Conservation (phyloP, 768 basidiomycete species). For the Scleroderma bovista region DNA sequence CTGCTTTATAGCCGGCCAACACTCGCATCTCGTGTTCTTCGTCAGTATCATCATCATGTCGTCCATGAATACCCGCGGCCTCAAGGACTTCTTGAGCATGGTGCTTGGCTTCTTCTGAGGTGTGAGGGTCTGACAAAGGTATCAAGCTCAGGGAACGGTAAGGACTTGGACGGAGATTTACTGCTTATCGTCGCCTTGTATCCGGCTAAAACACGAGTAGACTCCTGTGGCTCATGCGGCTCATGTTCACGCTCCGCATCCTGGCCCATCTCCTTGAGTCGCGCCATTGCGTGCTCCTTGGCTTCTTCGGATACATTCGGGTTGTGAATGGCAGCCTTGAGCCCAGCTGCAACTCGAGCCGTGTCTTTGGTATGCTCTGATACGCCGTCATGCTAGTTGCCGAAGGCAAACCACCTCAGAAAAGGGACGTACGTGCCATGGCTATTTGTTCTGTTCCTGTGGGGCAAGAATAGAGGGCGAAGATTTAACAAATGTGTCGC, state of each 20-base stretch:
- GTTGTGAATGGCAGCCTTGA: conserved; percentile 56
- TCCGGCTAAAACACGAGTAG: conserved; percentile 33
- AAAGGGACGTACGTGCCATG: conserved; percentile 5
- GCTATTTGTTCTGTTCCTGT: conserved; percentile 6
- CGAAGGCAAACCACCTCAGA: not conserved
- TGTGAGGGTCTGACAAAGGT: conserved; percentile 33
- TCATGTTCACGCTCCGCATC: conserved; percentile 2
- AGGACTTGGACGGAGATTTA: conserved; percentile 11
- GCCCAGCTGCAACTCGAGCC: conserved; percentile 46
- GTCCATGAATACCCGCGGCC: conserved; percentile 36
- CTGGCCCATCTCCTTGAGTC: conserved; percentile 38
- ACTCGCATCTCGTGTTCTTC: conserved; percentile 43
- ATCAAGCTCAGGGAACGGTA: not conserved
- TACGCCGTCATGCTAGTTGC: not conserved
- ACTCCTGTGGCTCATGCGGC: conserved; percentile 8
- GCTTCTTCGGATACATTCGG: conserved; percentile 53
- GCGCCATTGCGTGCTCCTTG: conserved; percentile 41
- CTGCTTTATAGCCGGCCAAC: conserved; percentile 52
- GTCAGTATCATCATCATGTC: conserved; percentile 23
- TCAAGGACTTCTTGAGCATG: conserved; percentile 51
- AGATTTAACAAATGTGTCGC: not conserved
- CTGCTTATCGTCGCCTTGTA: conserved; percentile 48
- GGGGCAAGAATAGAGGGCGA: not conserved
- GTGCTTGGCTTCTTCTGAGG: conserved; percentile 44
- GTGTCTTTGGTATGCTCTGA: conserved; percentile 34